Base-by-base conservation (phyloP, 129 eudicot genomes). In the Rutidosis leptorrhynchoides region DNA sequence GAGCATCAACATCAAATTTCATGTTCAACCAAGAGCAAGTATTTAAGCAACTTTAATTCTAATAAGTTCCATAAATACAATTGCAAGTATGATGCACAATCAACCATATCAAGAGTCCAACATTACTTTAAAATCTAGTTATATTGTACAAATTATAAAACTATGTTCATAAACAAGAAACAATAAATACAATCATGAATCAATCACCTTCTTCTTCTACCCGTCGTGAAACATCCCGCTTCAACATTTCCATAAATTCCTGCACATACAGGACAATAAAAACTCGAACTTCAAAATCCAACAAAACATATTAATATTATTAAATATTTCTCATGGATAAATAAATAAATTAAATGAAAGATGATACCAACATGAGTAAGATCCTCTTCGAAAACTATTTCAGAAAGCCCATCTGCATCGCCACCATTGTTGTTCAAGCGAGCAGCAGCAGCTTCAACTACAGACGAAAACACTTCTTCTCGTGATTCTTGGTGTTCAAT, bases 221-320 rank as follows among this genome's bases (percentile, higher is more conserved):
- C 72, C 87, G 84, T 16, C 59, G 78, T 32, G 83, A 67, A 25
- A 89, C 28, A 82, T 93, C 99, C 21, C 69, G 74, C 58, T 62
- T 73, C 43, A 93, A 65, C 83, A 84, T 75, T 68, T 86, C 87
- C 80, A 83, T 60, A 43, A 88, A 93, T 55, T 86, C 95, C 99
- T 93, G 80, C 68, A 68, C 46, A 8, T 8, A 24, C 3, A 65
- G 12, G 23, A 67, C 52, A 49, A 14, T 7, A 43, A 29, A 4
- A 1, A 17, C n/a, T 29, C 20, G 1, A 52, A 16, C 76, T 29
- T 17, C 26, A 1, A 19, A 17, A 64, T 28, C 46, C 37, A 19
- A 68, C 17, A 33, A 45, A 19, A 68, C 17, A 33, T 32, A 11
- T 21, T 12, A 12, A 35, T n/a, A 28, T 7, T n/a, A 8, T 2